Evolutionary conservation across 2,329 filamentous ascomycete genomes (phyloP), one percentile per base, ranked within the genome.

Genomic region (Arthrobotrys pseudoclavata): DNA sequence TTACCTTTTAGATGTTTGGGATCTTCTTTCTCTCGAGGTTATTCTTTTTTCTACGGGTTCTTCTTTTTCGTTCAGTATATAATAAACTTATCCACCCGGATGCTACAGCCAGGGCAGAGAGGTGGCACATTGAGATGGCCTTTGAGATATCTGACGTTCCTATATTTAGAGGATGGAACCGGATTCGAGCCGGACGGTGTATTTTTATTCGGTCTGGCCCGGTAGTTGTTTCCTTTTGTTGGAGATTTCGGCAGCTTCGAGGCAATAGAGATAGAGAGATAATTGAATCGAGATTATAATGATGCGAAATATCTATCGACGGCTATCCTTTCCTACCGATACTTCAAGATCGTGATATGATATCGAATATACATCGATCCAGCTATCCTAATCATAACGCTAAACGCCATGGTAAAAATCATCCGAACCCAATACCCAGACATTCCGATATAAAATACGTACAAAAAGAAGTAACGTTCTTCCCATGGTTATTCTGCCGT

Each of bases 181-280:
- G 50, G 40, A 34, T 29, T 18, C 18, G 24, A 47, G 26, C 40
- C 42, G 22, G 42, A 52, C 24, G 42, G 26, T 69, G 53, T 69
- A 69, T 55, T 69, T 69, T 68, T 68, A 68, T 52, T 20, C n/a
- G 42, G 47, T 34, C 63, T 31, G 31, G 62, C 34, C 52, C 1
- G 18, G 31, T 24, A 50, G 47, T 50, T 26, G 20, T 68, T 57
- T 48, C 53, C 10, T 45, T 37, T 47, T 57, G n/a, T 34, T 37
- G 26, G 29, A 47, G 15, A 68, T 22, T 47, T 68, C 15, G 40
- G 22, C 10, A 37, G 26, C 50, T 57, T 31, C 55, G 26, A 42
- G 52, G 50, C 31, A 34, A 68, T 68, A 60, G 64, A 57, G 52
- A 68, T 57, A 68, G 64, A 68, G 64, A 68, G 34, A 52, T 29